Base-by-base conservation (phyloP, 202 grass and related monocot genomes). In the Brachypodium distachyon region DNA sequence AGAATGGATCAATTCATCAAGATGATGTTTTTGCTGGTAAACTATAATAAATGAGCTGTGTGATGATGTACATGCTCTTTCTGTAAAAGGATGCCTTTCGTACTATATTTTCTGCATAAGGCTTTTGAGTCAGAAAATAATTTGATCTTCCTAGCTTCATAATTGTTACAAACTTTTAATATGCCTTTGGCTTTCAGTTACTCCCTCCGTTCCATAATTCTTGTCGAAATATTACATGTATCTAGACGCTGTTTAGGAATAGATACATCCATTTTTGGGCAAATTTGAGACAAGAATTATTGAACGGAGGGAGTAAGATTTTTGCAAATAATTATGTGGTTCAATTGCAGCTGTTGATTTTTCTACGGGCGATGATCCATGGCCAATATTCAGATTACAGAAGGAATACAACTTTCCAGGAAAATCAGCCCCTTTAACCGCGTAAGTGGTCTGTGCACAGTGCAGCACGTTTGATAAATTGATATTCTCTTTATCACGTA, bases 21-120 rank as follows among this genome's bases (percentile, higher is more conserved):
- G 84, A 98, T 64, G 89, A 70, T 84, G 89, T 98, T 90, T 94
- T 90, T 3, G 84, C 95, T 77, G 95, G 95, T 98, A 84, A 79
- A 72, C 39, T n/a, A 67, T 1, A 46, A 55, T 53, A 69, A 54
- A 16, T 57, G 17, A 52, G 42, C 61, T 52, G 19, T 78, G 7
- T 9, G 3, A 65, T 33, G 72, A 33, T 67, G 25, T 68, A 14
- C 7, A 40, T 41, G 22, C 9, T 12, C 70, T 55, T 73, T 23
- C 29, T 27, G 12, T 56, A 25, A 56, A 73, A n/a, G n/a, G n/a
- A n/a, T n/a, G n/a, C n/a, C n/a, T n/a, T n/a, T n/a, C n/a, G n/a
- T n/a, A n/a, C n/a, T n/a, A n/a, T n/a, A n/a, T n/a, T n/a, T n/a
- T n/a, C n/a, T n/a, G n/a, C n/a, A n/a, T 50, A 48, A 60, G 2